A percentile compares a stretch with the other conserved stretches of the same genome.
Evolutionary conservation across 768 basidiomycete species (phyloP).

Genomic region (Pisolithus sp.): DNA sequence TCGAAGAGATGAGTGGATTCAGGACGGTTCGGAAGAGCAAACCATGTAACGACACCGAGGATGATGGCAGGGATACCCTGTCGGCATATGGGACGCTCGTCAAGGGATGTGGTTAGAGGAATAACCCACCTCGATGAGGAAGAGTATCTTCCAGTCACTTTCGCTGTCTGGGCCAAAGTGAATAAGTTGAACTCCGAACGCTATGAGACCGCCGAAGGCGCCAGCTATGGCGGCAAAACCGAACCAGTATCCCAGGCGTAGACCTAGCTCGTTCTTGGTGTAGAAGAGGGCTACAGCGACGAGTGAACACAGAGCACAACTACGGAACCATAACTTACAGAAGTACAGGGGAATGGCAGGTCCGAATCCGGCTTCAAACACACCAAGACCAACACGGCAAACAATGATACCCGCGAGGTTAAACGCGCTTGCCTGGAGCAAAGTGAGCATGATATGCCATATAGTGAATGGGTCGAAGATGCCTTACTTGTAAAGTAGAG

Average conservation of each 20-base stretch:
- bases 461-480: neutral
- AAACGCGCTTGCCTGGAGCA: constrained; percentile 53
- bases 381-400: constrained; percentile 56
- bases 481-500: constrained; percentile 60
- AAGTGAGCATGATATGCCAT: neutral
- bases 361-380: constrained; percentile 75
- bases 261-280: constrained; percentile 65
- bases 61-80: constrained; percentile 65
- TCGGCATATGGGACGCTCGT: neutral
- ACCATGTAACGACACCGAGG: constrained; percentile 50
- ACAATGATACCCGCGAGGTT: constrained; percentile 54
- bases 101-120: neutral
- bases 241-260: constrained; percentile 78
- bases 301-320: neutral
- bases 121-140: constrained; percentile 59
- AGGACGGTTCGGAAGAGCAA: constrained; percentile 62
- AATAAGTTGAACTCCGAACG: constrained; percentile 72
- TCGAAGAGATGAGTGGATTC: constrained; percentile 59
- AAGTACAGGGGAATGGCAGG: constrained; percentile 76
- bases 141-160: constrained; percentile 38
- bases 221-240: constrained; percentile 81
- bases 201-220: constrained; percentile 80
- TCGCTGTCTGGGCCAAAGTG: constrained; percentile 33
- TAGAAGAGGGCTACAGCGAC: constrained; percentile 62
- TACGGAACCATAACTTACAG: constrained; percentile 39